Percentiles rank a stretch among this genome's conserved stretches.
These are phyloP conservation scores for Plasmopara muralis DNA, from an alignment of 352 stramenopile genomes.

Conservation along the genomic window DNA sequence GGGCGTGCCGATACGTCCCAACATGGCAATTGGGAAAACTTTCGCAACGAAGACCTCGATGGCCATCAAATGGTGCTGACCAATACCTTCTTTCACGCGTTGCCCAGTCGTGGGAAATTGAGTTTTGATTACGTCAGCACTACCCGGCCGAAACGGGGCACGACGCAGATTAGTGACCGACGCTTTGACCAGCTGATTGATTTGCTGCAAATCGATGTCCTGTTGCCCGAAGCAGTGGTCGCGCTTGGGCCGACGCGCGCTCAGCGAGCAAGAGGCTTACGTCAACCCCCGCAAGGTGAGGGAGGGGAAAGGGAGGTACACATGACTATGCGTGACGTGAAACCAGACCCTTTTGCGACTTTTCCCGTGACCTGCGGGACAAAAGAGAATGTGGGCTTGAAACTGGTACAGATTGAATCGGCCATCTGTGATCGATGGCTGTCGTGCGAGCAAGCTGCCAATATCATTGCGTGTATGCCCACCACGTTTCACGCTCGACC, in stretches of 20 bases:
- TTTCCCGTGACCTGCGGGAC: constrained; percentile 44
- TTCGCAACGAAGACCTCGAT: constrained; percentile 85
- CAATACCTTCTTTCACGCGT: constrained; percentile 70
- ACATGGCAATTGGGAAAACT: constrained; percentile 90
- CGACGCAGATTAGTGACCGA: constrained; percentile 48
- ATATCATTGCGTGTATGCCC: constrained; percentile 76
- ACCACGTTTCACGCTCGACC: constrained; percentile 43
- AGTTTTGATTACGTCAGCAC: constrained; percentile 90
- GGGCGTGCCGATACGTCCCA: constrained; percentile 71
- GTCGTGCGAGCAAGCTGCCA: constrained; percentile 51
- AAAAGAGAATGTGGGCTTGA: constrained; percentile 65
- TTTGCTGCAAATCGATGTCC: constrained; percentile 46
- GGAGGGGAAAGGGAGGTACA: no score
- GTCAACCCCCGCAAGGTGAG: constrained; percentile 1
- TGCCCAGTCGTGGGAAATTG: constrained; percentile 65
- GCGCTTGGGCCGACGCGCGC: constrained; percentile 15
- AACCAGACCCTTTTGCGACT: constrained; percentile 28
- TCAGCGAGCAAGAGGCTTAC: constrained; percentile 11
- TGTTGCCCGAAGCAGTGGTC: constrained; percentile 14
- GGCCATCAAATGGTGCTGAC: constrained; percentile 60
- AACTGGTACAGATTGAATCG: constrained; percentile 79
- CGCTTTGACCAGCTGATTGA: constrained; percentile 72
- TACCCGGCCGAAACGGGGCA: constrained; percentile 53
- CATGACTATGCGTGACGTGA: neutral
- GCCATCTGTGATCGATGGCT: constrained; percentile 72